A percentile compares a stretch with the other conserved stretches of the same genome.
These are phyloP conservation scores for Sporisorium reilianum DNA, from an alignment of 1,284 basidiomycete genomes.

Conservation along the genomic window DNA sequence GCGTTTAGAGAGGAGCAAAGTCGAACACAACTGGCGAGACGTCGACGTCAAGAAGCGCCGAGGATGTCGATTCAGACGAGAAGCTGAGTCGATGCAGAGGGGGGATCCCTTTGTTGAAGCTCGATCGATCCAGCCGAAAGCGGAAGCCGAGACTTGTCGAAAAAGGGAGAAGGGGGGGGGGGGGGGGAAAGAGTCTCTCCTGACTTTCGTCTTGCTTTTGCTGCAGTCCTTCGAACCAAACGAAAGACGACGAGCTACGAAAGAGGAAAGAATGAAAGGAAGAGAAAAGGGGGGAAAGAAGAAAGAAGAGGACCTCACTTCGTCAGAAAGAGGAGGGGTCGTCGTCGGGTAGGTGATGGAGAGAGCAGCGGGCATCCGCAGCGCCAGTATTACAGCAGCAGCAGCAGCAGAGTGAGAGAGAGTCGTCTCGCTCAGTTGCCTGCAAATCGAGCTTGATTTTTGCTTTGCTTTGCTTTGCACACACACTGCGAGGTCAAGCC, in stretches of 20 bases:
- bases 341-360: constrained; percentile 26
- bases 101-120: constrained; percentile 10
- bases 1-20: constrained; percentile 3
- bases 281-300: constrained; percentile 11
- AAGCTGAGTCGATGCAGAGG: constrained; percentile 18
- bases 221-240: constrained; percentile 20
- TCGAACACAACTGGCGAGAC: constrained; percentile 7
- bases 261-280: constrained; percentile 22
- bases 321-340: constrained; percentile 36
- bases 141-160: constrained; percentile 21
- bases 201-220: constrained; percentile 26
- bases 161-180: constrained; percentile 8
- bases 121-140: constrained; percentile 16
- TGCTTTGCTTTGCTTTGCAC: neutral
- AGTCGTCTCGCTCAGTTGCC: neutral
- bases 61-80: constrained; percentile 25
- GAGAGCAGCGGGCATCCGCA: constrained; percentile 4
- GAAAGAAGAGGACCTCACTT: constrained; percentile 36
- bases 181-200: constrained; percentile 12
- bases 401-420: neutral
- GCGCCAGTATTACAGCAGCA: neutral
- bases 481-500: neutral
- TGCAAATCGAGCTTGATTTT: neutral
- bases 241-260: constrained; percentile 26
- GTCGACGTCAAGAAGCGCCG: constrained; percentile 8